A percentile compares a stretch with the other conserved stretches of the same genome.
Evolutionary conservation across 371 early-diverging fungal genomes (phyloP).

Genomic region (Apophysomyces elegans): DNA sequence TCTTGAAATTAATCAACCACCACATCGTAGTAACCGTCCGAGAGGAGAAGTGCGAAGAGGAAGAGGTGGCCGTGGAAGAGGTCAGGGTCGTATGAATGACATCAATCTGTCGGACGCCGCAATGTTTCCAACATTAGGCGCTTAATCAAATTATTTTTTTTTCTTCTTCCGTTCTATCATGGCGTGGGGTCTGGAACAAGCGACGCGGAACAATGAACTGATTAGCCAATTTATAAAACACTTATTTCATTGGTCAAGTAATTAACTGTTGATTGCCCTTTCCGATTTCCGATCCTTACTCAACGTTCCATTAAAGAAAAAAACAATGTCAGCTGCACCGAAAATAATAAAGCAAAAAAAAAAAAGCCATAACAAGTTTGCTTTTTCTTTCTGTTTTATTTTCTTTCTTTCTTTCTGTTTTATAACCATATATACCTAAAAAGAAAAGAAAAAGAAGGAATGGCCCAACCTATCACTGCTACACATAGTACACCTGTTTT

Average conservation of each 20-base stretch:
- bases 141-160: constrained; percentile 26
- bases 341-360: constrained; percentile 1
- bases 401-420: constrained; percentile 1
- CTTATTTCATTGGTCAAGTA: constrained; percentile 1
- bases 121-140: constrained; percentile 79
- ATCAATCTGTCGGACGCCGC: constrained; percentile 72
- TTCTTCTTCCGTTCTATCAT: neutral
- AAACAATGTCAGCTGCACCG: neutral
- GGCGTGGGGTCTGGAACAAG: neutral
- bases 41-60: constrained; percentile 29
- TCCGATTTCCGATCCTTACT: constrained; percentile 2
- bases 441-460: constrained; percentile 7
- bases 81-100: constrained; percentile 34
- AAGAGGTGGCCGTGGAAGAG: constrained; percentile 34
- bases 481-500: constrained; percentile 5
- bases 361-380: neutral
- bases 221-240: constrained; percentile 1
- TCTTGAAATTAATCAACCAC: constrained; percentile 26
- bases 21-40: constrained; percentile 28
- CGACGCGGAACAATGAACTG: constrained; percentile 7
- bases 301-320: neutral
- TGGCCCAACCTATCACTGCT: neutral
- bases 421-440: constrained; percentile 1
- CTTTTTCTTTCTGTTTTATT: constrained; percentile 2
- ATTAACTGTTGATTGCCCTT: neutral